A percentile compares a stretch with the other conserved stretches of the same genome.
These are phyloP conservation scores for Piper longum DNA, from an alignment of 164 flowering plant genomes.

Conservation along the genomic window DNA sequence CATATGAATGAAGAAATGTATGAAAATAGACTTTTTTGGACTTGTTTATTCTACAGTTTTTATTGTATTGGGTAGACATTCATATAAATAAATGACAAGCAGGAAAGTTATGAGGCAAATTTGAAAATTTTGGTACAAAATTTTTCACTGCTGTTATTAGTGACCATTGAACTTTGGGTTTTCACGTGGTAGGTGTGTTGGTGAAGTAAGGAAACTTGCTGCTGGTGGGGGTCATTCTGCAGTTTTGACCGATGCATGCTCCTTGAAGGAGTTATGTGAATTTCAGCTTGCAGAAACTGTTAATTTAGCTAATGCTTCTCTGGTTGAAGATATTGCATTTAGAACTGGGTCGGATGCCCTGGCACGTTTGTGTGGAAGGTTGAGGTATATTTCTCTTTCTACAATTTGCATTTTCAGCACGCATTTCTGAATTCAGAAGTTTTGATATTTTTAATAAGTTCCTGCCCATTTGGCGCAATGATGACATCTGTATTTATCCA, in stretches of 20 bases:
- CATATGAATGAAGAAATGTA: no score
- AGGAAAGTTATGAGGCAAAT: no score
- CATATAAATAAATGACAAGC: no score
- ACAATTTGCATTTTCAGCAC: not conserved
- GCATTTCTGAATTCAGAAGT: not conserved
- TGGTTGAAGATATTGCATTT: slow-evolving; percentile 71
- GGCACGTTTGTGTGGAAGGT: slow-evolving; percentile 82
- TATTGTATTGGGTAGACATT: no score
- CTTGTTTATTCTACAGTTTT: no score
- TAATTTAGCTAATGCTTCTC: slow-evolving; percentile 51
- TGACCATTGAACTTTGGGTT: not conserved
- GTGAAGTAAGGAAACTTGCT: slow-evolving; percentile 76
- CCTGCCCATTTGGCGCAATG: no score
- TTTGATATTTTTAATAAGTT: no score
- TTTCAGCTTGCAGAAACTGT: slow-evolving; percentile 76
- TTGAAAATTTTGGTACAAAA: no score
- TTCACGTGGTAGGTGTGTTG: slow-evolving; percentile 62
- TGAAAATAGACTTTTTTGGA: no score
- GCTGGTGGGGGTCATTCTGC: slow-evolving; percentile 99
- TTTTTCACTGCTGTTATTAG: no score
- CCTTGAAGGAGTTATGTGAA: slow-evolving; percentile 87
- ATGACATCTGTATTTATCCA: no score
- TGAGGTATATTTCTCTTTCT: slow-evolving; percentile 40
- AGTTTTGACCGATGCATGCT: slow-evolving; percentile 84
- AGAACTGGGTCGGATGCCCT: slow-evolving; percentile 89